These are phyloP conservation scores for Wilhelminamyces savonicus DNA, from an alignment of 805 yeast genomes.

Conservation along the genomic window DNA sequence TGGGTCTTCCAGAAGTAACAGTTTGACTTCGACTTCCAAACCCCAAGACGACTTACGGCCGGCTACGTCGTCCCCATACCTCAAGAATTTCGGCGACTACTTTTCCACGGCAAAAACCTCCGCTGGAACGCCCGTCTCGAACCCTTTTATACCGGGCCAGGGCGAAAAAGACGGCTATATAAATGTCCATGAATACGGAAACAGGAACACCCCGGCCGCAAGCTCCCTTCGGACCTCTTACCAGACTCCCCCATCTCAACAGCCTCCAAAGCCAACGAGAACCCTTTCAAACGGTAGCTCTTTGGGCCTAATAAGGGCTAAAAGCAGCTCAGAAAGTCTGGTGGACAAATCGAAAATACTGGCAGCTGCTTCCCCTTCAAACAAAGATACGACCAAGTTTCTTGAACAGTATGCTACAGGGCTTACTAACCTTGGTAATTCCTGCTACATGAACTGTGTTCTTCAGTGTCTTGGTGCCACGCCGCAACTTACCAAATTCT, in stretches of 20 bases:
- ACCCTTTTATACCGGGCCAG: conserved; percentile 5
- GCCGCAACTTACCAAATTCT: conserved; percentile 54
- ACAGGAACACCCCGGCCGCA: no score
- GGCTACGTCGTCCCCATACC: conserved; percentile 14
- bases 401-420: conserved; percentile 52
- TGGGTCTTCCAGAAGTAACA: background rate
- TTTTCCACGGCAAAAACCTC: conserved; percentile 20
- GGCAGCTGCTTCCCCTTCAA: background rate
- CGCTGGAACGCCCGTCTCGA: conserved; percentile 12
- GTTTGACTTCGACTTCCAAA: conserved; percentile 1
- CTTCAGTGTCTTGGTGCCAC: conserved; percentile 83
- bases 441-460: conserved; percentile 88
- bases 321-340: no score
- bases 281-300: conserved; percentile 1
- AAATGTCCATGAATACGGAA: no score
- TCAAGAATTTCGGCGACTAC: conserved; percentile 22
- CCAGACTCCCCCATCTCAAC: conserved; percentile 4
- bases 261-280: conserved; percentile 1
- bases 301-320: no score
- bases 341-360: no score
- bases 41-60: conserved; percentile 1
- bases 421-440: conserved; percentile 74
- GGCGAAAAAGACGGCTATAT: no score
- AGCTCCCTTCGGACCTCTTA: no score
- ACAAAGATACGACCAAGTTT: conserved; percentile 1